phyloP scores from a whole-genome alignment of 257 asterid species.

The Solanum virginianum region DNA sequence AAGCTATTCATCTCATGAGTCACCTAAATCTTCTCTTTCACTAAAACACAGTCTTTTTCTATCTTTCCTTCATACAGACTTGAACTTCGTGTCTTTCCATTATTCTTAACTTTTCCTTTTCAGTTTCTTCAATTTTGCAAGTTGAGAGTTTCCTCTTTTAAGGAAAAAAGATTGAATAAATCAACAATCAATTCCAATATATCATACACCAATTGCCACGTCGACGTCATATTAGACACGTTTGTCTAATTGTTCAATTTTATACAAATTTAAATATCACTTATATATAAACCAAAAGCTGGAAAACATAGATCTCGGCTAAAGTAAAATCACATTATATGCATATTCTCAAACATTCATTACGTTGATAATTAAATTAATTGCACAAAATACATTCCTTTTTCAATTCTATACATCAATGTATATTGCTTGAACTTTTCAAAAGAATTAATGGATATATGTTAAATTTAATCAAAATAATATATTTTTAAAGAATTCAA shows the following conservation, averaged over 20 bases:
- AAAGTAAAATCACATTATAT: not conserved
- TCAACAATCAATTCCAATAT: not conserved
- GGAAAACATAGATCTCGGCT: rapidly evolving
- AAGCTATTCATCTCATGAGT: too few relatives aligned
- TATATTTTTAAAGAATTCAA: too few relatives aligned
- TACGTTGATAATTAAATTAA: too few relatives aligned
- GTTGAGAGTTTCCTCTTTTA: not conserved
- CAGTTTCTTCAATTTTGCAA: not conserved
- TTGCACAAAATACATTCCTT: too few relatives aligned
- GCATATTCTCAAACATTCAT: too few relatives aligned
- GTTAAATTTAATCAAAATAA: too few relatives aligned
- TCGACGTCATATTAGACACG: rapidly evolving
- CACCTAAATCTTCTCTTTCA: not conserved
- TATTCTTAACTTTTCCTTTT: not conserved
- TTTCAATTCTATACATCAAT: too few relatives aligned
- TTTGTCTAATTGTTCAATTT: too few relatives aligned
- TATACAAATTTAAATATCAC: too few relatives aligned
- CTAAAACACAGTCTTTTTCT: not conserved
- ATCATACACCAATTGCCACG: not conserved
- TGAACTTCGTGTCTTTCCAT: not conserved
- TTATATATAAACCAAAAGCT: not conserved
- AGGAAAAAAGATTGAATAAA: not conserved
- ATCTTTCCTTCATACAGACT: not conserved
- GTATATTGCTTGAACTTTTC: too few relatives aligned
- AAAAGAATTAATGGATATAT: too few relatives aligned